Evolutionary conservation across 345 rosid species (phyloP), one percentile per base, ranked within the genome.

Genomic region (Aethionema arabicum): DNA sequence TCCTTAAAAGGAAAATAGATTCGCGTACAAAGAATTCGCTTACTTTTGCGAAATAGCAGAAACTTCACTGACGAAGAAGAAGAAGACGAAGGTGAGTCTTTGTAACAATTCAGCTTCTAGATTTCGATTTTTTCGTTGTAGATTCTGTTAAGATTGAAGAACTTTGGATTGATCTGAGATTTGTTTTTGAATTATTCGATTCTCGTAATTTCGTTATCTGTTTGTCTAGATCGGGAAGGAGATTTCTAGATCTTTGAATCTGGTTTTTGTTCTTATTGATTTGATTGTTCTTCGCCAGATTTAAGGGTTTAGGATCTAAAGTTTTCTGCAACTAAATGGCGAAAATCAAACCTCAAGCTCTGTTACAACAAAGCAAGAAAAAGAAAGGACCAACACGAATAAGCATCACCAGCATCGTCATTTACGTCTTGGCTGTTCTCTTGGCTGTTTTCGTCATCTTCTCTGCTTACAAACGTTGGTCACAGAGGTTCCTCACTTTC

Each of bases 261-360:
- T 51, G 40, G 41, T 51, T 30, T 45, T 52, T 8, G 16, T 33
- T 27, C 38, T 35, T 31, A 33, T 2, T 52, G 54, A 11, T 51
- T 33, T 45, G 60, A 43, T 48, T 47, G 21, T 12, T 55, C n/a
- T 11, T 44, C 43, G 33, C 47, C 21, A 11, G 29, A 40, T 14
- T 38, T 63, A 56, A 27, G 31, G 45, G 8, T 7, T 48, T 41
- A 29, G 73, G 67, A 66, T 69, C 71, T 69, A 66, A 70, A 61
- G 52, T 12, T 58, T 41, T 7, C 12, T 29, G 63, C 54, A 68
- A 33, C 21, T 49, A 57, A 21, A 83, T 85, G 95, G 91, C 77
- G 65, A 85, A 87, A 82, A 87, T 87, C 63, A 87, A 87, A 40
- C 95, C 95, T 30, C 89, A 83, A 65, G 91, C 91, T 32, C 67